Evolutionary conservation across 495 filamentous ascomycete genomes (phyloP).

Genomic region (Trypethelium eluteriae): DNA sequence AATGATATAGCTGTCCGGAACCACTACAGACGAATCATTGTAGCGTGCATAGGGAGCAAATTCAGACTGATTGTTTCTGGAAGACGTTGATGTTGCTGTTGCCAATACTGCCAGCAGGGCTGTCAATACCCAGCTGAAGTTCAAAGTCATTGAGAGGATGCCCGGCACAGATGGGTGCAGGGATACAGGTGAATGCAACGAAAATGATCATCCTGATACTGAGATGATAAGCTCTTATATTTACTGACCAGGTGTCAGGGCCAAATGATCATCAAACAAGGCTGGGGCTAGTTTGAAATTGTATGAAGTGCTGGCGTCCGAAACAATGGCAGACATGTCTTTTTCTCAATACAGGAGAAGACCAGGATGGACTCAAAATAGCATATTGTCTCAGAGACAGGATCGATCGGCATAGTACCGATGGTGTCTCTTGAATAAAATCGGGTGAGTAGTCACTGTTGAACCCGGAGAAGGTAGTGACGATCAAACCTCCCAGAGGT

Average conservation of each 20-base stretch:
- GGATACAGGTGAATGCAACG: neutral
- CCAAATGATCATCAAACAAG: neutral
- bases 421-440: too few relatives aligned
- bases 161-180: neutral
- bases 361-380: neutral
- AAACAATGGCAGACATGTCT: neutral
- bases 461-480: too few relatives aligned
- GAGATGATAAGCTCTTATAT: neutral
- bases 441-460: too few relatives aligned
- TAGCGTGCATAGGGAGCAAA: neutral
- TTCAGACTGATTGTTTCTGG: neutral
- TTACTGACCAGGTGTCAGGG: too few relatives aligned
- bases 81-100: neutral
- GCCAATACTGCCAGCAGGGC: conserved; percentile 1
- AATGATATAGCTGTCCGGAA: conserved; percentile 3
- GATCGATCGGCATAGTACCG: too few relatives aligned
- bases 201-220: neutral
- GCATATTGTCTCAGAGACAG: neutral
- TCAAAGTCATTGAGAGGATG: neutral
- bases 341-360: too few relatives aligned
- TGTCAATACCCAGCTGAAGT: neutral
- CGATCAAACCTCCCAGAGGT: too few relatives aligned
- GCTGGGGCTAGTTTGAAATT: neutral
- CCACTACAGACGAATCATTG: neutral
- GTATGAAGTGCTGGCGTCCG: neutral